Base-by-base conservation (phyloP, 1,284 basidiomycete genomes). In the Malassezia equina region DNA sequence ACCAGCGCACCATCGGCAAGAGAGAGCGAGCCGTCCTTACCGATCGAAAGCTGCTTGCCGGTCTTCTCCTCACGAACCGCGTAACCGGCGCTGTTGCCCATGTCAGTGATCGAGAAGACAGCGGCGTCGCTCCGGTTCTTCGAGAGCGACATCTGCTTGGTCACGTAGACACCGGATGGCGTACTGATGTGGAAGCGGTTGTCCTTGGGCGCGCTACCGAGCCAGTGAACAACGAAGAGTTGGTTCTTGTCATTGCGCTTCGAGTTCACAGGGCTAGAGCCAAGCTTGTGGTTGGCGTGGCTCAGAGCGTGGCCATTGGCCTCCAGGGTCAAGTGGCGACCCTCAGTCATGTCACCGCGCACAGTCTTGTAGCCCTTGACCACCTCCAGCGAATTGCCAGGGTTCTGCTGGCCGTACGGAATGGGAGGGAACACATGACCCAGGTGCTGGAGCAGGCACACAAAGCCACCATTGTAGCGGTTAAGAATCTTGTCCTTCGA, bases 341-440 rank as follows among this genome's bases (percentile, higher is more conserved):
- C 64, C 51, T 66, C 64, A 19, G 64, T 62, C 17, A 59, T 51
- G 21, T 50, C 47, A 19, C 64, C 64, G 34, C 63, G 63, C 15
- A 63, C 31, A 7, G n/a, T 32, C 51, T 66, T 61, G 50, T 41
- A 65, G 27, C 61, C 63, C 43, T 42, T 42, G 28, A 59, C 61
- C 19, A 60, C 55, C 13, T 39, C 19, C 45, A 58, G 49, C 32
- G 42, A 51, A 45, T 51, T 56, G 4, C 52, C 23, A 21, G 50
- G 51, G 58, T 46, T n/a, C 46, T 45, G 29, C 33, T 58, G n/a
- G 34, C 42, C 36, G 47, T 36, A 23, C 36, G 11, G 59, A 28
- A 27, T 43, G 34, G 27, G 46, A 8, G 29, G 28, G 24, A 52
- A 41, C 31, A 51, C 43, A 2, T 33, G 33, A 27, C 32, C 29